Conservation (phyloP, 306 rosid genomes). For the Ormosia semicastrata region DNA sequence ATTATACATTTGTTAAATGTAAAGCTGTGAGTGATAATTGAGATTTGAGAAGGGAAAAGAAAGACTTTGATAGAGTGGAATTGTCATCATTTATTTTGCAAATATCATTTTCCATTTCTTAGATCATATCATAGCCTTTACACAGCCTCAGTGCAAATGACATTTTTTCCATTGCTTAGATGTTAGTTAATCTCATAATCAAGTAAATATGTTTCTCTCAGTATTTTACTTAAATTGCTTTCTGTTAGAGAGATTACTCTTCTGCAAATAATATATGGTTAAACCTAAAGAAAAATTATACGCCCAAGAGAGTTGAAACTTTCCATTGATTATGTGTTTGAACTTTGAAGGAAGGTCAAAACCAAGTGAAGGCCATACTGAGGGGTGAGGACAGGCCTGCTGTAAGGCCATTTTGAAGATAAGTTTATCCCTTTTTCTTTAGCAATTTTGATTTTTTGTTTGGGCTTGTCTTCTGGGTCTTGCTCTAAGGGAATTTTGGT, state of each 20-base stretch:
- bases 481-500: background rate
- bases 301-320: background rate
- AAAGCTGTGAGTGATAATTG: conserved; percentile 18
- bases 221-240: background rate
- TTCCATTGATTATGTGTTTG: background rate
- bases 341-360: no score
- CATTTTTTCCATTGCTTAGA: background rate
- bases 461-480: background rate
- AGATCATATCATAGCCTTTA: background rate
- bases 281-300: background rate
- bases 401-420: background rate
- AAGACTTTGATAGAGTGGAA: background rate
- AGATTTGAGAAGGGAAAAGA: background rate
- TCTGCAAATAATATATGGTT: background rate
- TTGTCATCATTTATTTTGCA: background rate
- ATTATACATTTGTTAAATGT: conserved; percentile 13
- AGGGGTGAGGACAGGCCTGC: background rate
- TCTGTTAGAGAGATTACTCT: background rate
- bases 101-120: conserved; percentile 2
- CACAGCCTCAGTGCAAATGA: background rate
- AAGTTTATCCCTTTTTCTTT: background rate
- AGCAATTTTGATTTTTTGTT: background rate
- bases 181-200: background rate
- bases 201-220: background rate
- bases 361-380: background rate